A percentile compares a stretch with the other conserved stretches of the same genome.
phyloP scores from a whole-genome alignment of 2,329 filamentous ascomycete species.

The Xylaria polymorpha region DNA sequence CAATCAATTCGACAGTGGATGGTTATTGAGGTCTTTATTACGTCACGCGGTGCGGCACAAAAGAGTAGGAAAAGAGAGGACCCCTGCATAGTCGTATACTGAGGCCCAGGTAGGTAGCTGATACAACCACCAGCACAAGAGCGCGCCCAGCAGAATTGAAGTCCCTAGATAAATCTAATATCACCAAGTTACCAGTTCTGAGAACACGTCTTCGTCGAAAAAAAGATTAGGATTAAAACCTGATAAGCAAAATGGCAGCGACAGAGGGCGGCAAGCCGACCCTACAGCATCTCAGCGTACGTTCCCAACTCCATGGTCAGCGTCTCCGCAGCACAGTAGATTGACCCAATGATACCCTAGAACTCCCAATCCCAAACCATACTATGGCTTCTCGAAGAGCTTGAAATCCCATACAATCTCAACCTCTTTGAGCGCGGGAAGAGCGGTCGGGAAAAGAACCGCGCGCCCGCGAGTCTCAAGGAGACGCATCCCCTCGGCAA shows the following conservation, averaged over 20 bases:
- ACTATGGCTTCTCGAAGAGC: slow-evolving; percentile 42
- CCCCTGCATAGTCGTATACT: neutral
- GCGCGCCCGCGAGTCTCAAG: slow-evolving; percentile 38
- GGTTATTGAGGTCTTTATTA: neutral
- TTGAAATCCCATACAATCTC: slow-evolving; percentile 41
- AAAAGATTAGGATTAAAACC: no score
- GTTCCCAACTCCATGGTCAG: neutral
- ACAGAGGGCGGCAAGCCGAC: slow-evolving; percentile 33
- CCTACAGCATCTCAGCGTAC: slow-evolving; percentile 35
- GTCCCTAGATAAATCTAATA: no score
- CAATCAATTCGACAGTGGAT: no score
- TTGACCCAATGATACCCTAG: slow-evolving; percentile 7
- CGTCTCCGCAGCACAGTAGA: neutral
- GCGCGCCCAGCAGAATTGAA: no score
- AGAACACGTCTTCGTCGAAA: neutral
- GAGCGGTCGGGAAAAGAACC: slow-evolving; percentile 24
- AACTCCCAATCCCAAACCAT: slow-evolving; percentile 42
- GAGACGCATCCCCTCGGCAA: slow-evolving; percentile 42
- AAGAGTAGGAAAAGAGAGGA: neutral
- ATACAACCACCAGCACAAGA: neutral
- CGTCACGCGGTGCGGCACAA: neutral
- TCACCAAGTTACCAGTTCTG: no score
- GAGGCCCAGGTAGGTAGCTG: no score
- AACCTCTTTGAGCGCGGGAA: slow-evolving; percentile 35
- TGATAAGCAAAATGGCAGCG: slow-evolving; percentile 27